Conservation (phyloP, 306 rosid genomes). For the Alnus rubra region DNA sequence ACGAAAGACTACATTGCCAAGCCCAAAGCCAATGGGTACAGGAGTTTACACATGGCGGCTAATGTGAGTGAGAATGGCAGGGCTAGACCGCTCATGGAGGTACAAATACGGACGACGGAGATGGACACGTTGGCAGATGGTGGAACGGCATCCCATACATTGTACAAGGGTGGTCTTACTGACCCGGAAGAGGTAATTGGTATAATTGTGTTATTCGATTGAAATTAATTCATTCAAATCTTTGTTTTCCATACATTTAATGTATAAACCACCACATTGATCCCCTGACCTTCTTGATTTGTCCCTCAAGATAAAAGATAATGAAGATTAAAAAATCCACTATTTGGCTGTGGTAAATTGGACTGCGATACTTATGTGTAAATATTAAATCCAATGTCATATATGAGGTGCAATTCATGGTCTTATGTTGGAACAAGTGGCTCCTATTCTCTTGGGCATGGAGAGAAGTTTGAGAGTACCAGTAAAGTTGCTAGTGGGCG, state of each 20-base stretch:
- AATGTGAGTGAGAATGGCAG: slow-evolving; percentile 66
- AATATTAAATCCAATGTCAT: neutral
- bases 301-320: neutral
- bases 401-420: neutral
- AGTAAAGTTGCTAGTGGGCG: too few relatives aligned
- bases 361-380: neutral
- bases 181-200: slow-evolving; percentile 77
- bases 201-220: slow-evolving; percentile 10
- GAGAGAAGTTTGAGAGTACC: too few relatives aligned
- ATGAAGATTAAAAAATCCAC: neutral
- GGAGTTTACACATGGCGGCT: slow-evolving; percentile 89
- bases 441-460: too few relatives aligned
- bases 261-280: neutral
- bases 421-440: too few relatives aligned
- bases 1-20: slow-evolving; percentile 81
- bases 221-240: neutral
- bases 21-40: slow-evolving; percentile 86
- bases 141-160: slow-evolving; percentile 90
- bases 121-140: slow-evolving; percentile 80
- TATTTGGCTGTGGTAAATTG: neutral
- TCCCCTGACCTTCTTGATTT: neutral
- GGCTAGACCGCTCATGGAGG: slow-evolving; percentile 75
- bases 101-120: slow-evolving; percentile 82
- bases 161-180: slow-evolving; percentile 87
- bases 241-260: neutral